Evolutionary conservation across 2,329 filamentous ascomycete species (phyloP), one percentile per base, ranked within the genome.

Genomic region (Xylariaceae sp.): DNA sequence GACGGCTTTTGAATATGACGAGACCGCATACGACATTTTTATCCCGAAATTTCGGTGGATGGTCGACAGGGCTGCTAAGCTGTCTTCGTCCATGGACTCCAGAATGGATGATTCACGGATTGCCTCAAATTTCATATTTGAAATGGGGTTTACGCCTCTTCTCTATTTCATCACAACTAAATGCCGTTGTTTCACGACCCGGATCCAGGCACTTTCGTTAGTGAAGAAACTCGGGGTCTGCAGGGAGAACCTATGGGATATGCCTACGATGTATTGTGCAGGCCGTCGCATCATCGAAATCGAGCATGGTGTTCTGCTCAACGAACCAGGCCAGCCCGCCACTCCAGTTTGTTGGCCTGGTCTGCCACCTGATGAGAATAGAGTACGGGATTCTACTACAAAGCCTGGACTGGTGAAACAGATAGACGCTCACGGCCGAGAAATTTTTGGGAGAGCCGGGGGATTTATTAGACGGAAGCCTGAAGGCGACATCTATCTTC

Each of bases 161-260:
- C 66, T 79, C 9, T 74, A 71, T 47, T 76, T 74, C 40, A 61
- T 75, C 6, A 62, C 70, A 1, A 62, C 72, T 26, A 77, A 74
- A 53, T 79, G 76, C 41, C 74, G 77, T 0, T 67, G 68, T n/a
- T 63, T 77, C 5, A 45, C 51, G 1, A 70, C 74, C 0, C 68
- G 77, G 0, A 37, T 76, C 0, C 62, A 64, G 2, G 76, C 74
- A 0, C 58, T 78, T 0, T 57, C 61, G 0, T 56, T 75, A 14
- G 63, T 78, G 56, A 63, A 62, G 14, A 60, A 47, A 0, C 59
- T 76, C 1, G 69, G 72, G 0, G 66, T 68, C 0, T 50, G 62
- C 0, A 63, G 70, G 18, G 76, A 79, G 50, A 71, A 68, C 1
- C 49, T 77, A 0, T 78, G 75, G 75, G 71, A 78, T 20, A 57